phyloP scores from a whole-genome alignment of 805 yeast genomes.

The Nakazawaea sp. region DNA sequence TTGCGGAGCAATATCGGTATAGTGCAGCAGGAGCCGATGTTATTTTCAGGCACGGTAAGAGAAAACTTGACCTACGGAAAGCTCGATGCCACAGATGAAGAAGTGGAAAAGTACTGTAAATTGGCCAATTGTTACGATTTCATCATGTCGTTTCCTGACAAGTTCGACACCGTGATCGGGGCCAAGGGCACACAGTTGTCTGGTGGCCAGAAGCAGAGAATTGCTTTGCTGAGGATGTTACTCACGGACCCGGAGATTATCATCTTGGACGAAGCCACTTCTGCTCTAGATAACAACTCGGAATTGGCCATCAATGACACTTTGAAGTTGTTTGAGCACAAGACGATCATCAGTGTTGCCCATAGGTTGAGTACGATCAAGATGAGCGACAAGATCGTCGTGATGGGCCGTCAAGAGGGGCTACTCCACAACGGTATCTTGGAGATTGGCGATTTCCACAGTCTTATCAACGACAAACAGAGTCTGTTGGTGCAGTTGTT shows the following conservation, averaged over 20 bases:
- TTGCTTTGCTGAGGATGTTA: conserved; percentile 85
- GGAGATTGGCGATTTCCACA: conserved; percentile 59
- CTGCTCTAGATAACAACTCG: conserved; percentile 84
- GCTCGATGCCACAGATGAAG: conserved; percentile 51
- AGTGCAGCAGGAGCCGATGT: conserved; percentile 88
- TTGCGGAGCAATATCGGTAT: conserved; percentile 76
- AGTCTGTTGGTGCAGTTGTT: conserved; percentile 39
- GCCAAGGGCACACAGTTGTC: conserved; percentile 83
- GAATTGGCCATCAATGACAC: conserved; percentile 82
- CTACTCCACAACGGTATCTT: conserved; percentile 50
- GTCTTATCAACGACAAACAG: conserved; percentile 36
- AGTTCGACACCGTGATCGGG: conserved; percentile 77
- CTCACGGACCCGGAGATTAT: conserved; percentile 73
- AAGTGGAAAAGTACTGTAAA: conserved; percentile 51
- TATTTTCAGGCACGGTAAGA: conserved; percentile 78
- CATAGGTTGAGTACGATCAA: conserved; percentile 86
- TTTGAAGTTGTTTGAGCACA: conserved; percentile 43
- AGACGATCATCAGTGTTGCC: conserved; percentile 84
- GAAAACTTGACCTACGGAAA: conserved; percentile 81
- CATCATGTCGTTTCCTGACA: conserved; percentile 70
- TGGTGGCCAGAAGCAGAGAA: conserved; percentile 93
- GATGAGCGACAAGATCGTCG: conserved; percentile 75
- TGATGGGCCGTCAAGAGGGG: conserved; percentile 42
- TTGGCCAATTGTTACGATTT: conserved; percentile 72
- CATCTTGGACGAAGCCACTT: conserved; percentile 89